phyloP scores from a whole-genome alignment of 2,329 filamentous ascomycete genomes.

The Claviceps humidiphila region DNA sequence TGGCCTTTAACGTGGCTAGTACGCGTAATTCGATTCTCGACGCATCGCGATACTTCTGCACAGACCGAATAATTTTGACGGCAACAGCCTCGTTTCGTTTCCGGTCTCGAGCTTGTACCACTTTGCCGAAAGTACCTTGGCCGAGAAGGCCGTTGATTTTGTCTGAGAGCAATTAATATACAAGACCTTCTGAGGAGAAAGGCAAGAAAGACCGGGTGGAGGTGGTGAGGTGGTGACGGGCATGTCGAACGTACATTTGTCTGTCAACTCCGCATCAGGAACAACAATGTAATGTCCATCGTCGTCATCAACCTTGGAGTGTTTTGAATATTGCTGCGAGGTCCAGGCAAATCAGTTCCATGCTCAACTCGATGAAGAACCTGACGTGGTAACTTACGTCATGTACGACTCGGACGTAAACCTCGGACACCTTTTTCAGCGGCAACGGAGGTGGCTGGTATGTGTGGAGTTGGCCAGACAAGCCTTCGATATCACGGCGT shows the following conservation, averaged over 20 bases:
- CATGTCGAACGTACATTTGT: constrained; percentile 60
- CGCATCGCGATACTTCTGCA: constrained; percentile 95
- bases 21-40: constrained; percentile 90
- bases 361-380: neutral
- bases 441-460: constrained; percentile 83
- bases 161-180: constrained; percentile 37
- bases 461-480: constrained; percentile 57
- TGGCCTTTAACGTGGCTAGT: constrained; percentile 78
- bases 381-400: constrained; percentile 40
- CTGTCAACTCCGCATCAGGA: constrained; percentile 72
- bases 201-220: neutral
- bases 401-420: constrained; percentile 46
- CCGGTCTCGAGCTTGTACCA: constrained; percentile 81
- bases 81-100: constrained; percentile 67
- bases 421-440: constrained; percentile 77
- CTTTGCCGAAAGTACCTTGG: constrained; percentile 96
- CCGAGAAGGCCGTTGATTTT: constrained; percentile 80
- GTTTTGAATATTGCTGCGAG: constrained; percentile 31
- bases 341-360: neutral
- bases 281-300: constrained; percentile 95
- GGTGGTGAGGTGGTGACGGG: neutral
- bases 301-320: constrained; percentile 80
- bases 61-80: constrained; percentile 95
- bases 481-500: constrained; percentile 57
- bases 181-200: neutral